Evolutionary conservation across 805 yeast genomes (phyloP).

Genomic region (Spathaspora arborariae): DNA sequence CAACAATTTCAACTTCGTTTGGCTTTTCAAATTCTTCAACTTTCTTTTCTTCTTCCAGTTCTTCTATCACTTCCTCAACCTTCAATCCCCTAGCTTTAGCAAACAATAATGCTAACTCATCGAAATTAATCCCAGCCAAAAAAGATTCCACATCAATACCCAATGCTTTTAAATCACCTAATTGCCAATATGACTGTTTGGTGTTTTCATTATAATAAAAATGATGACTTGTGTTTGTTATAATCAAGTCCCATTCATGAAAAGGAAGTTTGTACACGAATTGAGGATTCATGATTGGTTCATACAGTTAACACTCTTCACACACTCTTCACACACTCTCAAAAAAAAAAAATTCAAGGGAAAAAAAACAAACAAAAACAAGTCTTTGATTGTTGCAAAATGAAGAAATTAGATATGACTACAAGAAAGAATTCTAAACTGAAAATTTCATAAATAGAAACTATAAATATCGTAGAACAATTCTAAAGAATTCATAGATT

Average conservation of each 20-base stretch:
- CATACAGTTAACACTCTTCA: too few species aligned
- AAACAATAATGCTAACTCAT: conserved; percentile 25
- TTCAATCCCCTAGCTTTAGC: conserved; percentile 23
- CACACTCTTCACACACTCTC: too few species aligned
- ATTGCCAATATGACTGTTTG: conserved; percentile 30
- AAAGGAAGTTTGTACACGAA: conserved; percentile 18
- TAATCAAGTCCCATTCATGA: conserved; percentile 24
- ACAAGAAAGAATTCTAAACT: neutral
- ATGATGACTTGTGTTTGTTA: conserved; percentile 24
- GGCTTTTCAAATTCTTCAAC: conserved; percentile 4
- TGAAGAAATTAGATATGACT: neutral
- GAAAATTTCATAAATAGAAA: too few species aligned
- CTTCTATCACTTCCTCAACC: conserved; percentile 4
- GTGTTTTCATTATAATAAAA: conserved; percentile 25
- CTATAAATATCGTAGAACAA: neutral
- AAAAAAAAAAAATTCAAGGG: neutral
- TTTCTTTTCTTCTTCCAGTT: conserved; percentile 5
- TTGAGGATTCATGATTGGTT: conserved; percentile 11
- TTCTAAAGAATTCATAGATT: too few species aligned
- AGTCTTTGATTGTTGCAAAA: neutral
- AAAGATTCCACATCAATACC: conserved; percentile 21
- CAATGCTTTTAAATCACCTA: conserved; percentile 18
- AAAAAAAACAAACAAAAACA: neutral
- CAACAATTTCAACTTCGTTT: conserved; percentile 6
- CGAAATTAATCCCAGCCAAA: conserved; percentile 21